Evolutionary conservation across 345 rosid species (phyloP), one percentile per base, ranked within the genome.

Genomic region (Corchorus olitorius): DNA sequence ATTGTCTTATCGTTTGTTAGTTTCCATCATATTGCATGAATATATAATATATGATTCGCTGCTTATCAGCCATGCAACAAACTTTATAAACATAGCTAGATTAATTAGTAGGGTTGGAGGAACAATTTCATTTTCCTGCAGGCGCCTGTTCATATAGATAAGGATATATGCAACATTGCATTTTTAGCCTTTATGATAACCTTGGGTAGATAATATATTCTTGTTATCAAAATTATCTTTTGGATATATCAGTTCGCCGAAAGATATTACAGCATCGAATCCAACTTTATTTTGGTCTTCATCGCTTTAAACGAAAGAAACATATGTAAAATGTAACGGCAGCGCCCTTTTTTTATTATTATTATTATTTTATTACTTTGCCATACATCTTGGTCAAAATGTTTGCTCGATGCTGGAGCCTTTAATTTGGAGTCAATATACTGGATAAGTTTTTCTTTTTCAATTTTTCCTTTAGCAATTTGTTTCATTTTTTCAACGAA

Each of bases 181-280:
- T 27, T 27, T 1, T 33, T 33, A 6, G 41, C 37, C 27, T 27
- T 70, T 49, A 17, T 19, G 53, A 66, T 43, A 17, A 19, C 53
- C 53, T 10, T 45, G 33, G 50, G 6, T 39, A 39, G 43, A 3
- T 39, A 6, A 43, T n/a, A 34, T 39, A 15, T 64, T 4, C 13
- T 37, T 14, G 68, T 37, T 27, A 7, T 1, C 43, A 34, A 37
- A 35, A 14, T 62, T 6, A 39, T 17, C 49, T 66, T 27, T 65
- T 4, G 43, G 19, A n/a, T n/a, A n/a, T n/a, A n/a, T n/a, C n/a
- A 34, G 55, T 35, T 48, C 3, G 73, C 81, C 53, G 50, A 81
- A 81, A 70, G 79, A 70, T 56, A 33, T 39, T 39, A 22, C 58
- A n/a, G 37, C 45, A 46, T 52, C 64, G 37, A 35, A 46, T 52